Percentiles rank a stretch among this genome's conserved stretches.
Conservation (phyloP, 148 eudicot genomes). For the Beta vulgaris region DNA sequence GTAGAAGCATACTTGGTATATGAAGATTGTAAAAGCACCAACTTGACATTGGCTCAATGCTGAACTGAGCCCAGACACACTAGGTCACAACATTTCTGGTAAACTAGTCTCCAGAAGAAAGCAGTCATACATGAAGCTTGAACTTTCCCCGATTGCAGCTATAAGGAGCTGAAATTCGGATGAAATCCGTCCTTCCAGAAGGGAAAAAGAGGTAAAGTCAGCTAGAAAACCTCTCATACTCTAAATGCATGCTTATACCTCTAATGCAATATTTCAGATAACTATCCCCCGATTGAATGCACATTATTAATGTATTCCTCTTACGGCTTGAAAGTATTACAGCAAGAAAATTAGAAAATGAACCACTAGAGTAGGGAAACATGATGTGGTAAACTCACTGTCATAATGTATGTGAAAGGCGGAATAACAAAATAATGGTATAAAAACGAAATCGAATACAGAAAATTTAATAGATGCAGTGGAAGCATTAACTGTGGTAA, state of each 20-base stretch:
- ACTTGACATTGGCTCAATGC: background rate
- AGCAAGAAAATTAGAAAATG: background rate
- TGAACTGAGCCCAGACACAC: background rate
- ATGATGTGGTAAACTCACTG: background rate
- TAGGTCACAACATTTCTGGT: too few species aligned
- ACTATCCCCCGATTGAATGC: too few species aligned
- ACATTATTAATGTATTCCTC: background rate
- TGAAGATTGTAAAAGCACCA: background rate
- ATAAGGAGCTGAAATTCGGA: background rate
- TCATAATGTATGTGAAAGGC: background rate
- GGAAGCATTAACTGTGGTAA: background rate
- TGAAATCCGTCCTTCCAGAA: background rate
- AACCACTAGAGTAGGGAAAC: background rate
- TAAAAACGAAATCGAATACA: background rate
- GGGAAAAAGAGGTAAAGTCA: background rate
- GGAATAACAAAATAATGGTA: background rate
- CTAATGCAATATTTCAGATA: background rate
- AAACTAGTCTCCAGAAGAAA: background rate
- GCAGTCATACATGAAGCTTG: background rate
- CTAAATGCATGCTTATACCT: background rate
- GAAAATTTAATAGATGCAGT: background rate
- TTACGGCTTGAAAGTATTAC: background rate
- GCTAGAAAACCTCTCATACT: background rate
- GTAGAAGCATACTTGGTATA: background rate
- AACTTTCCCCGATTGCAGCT: background rate